Percentiles rank a stretch among this genome's conserved stretches.
Evolutionary conservation across 805 yeast species (phyloP).

Genomic region (Suhomyces kilbournensis): DNA sequence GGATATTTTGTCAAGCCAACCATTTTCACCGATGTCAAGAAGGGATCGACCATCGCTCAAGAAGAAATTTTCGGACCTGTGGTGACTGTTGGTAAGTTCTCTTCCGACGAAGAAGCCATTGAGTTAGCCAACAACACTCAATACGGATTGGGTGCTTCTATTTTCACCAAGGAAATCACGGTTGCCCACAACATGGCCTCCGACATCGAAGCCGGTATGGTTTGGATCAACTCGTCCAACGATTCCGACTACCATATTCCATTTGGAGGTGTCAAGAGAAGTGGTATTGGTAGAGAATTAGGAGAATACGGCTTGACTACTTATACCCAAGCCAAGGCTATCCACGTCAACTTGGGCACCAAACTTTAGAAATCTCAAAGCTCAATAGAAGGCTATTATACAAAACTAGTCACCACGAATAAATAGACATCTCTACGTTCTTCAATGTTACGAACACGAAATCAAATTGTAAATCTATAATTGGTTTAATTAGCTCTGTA

Average conservation of each 20-base stretch:
- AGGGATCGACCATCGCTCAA: constrained; percentile 60
- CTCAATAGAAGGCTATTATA: neutral
- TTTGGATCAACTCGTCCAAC: constrained; percentile 47
- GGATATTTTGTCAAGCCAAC: constrained; percentile 79
- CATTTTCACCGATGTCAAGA: constrained; percentile 66
- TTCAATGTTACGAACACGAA: neutral
- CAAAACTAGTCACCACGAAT: neutral
- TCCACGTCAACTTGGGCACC: constrained; percentile 55
- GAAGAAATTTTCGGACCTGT: constrained; percentile 93
- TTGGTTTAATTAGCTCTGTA: neutral
- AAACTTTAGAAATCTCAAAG: constrained; percentile 20
- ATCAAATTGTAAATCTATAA: neutral
- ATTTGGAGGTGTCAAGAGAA: constrained; percentile 36
- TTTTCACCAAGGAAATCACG: constrained; percentile 66
- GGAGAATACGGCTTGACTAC: constrained; percentile 36
- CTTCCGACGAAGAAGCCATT: constrained; percentile 65
- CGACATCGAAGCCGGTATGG: constrained; percentile 44
- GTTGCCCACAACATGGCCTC: constrained; percentile 64
- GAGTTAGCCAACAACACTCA: constrained; percentile 65
- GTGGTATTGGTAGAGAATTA: constrained; percentile 43
- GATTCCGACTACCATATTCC: constrained; percentile 41
- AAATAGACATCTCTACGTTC: neutral
- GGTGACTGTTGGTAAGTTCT: constrained; percentile 63
- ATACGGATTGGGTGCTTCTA: constrained; percentile 81
- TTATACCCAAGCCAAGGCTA: constrained; percentile 35